Evolutionary conservation across 2,329 filamentous ascomycete species (phyloP).

Genomic region (Colletotrichum sp.): DNA sequence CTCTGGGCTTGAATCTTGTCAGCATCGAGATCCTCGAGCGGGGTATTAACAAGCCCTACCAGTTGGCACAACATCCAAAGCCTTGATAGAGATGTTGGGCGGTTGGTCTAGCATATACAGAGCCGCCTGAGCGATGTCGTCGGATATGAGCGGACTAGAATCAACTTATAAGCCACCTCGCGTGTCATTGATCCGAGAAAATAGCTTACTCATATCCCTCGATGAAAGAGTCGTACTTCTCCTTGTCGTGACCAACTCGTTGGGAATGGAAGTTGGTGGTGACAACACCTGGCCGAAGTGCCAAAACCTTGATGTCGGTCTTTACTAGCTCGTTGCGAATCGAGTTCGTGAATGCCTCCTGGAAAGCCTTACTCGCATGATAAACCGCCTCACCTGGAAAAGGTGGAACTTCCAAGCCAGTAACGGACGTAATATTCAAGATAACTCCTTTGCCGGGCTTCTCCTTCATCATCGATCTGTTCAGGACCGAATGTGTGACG

Average conservation of each 20-base stretch:
- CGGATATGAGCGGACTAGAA: conserved; percentile 38
- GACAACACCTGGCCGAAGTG: conserved; percentile 50
- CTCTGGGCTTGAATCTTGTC: conserved; percentile 25
- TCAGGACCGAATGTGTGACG: conserved; percentile 47
- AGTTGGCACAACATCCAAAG: conserved; percentile 50
- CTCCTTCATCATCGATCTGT: conserved; percentile 41
- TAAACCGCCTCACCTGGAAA: conserved; percentile 55
- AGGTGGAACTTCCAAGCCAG: conserved; percentile 50
- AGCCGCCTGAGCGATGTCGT: conserved; percentile 46
- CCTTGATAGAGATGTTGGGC: conserved; percentile 42
- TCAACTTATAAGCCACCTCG: not conserved
- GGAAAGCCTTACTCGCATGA: conserved; percentile 49
- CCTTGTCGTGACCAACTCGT: conserved; percentile 46
- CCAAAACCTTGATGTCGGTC: conserved; percentile 51
- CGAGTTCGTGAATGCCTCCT: conserved; percentile 54
- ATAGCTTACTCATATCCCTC: conserved; percentile 40
- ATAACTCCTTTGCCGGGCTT: conserved; percentile 43
- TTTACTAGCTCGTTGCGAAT: conserved; percentile 50
- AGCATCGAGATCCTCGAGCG: not conserved
- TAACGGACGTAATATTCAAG: conserved; percentile 52
- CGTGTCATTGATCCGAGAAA: not conserved
- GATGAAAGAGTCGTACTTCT: conserved; percentile 46
- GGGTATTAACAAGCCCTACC: not conserved
- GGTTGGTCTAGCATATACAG: conserved; percentile 46
- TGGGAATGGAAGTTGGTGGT: conserved; percentile 52